Evolutionary conservation across 2,329 filamentous ascomycete species (phyloP), one percentile per base, ranked within the genome.

Genomic region (Chaetomiaceae sp.): DNA sequence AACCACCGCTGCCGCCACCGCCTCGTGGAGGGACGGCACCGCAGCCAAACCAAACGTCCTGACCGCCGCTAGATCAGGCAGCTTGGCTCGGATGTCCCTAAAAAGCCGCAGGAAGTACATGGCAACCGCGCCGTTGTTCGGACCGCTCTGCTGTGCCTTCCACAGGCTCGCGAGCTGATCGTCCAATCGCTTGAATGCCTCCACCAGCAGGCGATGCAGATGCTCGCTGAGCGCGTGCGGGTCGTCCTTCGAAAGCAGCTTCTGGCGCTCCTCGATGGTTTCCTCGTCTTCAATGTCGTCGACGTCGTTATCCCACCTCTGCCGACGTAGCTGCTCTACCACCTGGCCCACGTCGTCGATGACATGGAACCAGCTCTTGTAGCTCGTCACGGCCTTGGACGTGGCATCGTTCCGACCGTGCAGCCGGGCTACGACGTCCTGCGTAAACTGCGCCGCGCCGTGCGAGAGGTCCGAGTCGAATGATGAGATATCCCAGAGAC

Each of bases 201-300:
- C 55, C 10, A 56, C 48, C 19, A 69, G 58, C 12, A 60, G 52
- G 14, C 59, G 56, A 26, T 63, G 58, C 3, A 71, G 55, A 18
- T 62, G 60, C 19, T 61, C 58, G 15, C 61, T 63, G 37, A 71
- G 53, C 15, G 59, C 56, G 45, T 61, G 59, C 10, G 68, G 69
- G 48, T 72, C 66, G 9, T 91, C 80, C 42, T 79, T 79, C 62
- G 83, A 88, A 11, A 95, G 71, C 0, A 82, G 63, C 30, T 75
- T 74, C 56, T 88, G 83, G 27, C 83, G 75, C 15, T 73, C 73
- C 51, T 87, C 82, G 17, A 85, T 76, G 1, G 76, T 79, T 44
- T 85, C 74, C 51, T 90, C 85, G 49, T 88, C 84, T 49, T 88
- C 84, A 33, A 88, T 79, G 41, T 85, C 79, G 41, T 84, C 80